phyloP scores from a whole-genome alignment of 805 yeast genomes.

The Wickerhamiella occidentalis region DNA sequence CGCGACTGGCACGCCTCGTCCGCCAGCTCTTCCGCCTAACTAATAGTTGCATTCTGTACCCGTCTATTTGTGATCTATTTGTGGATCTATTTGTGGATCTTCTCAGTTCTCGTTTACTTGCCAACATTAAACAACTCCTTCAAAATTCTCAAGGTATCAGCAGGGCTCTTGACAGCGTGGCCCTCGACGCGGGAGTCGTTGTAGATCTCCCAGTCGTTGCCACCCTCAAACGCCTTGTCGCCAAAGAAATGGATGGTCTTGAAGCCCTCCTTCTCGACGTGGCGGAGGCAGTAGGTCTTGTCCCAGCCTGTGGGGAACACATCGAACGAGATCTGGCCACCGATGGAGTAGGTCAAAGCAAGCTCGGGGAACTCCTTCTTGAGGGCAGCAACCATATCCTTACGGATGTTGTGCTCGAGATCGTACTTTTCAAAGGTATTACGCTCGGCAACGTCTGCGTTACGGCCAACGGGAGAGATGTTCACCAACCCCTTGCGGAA shows the following conservation, averaged over 20 bases:
- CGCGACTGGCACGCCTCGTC: too few species aligned
- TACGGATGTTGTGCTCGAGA: slow-evolving; percentile 68
- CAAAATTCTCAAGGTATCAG: slow-evolving; percentile 74
- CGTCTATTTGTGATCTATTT: too few species aligned
- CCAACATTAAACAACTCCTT: slow-evolving; percentile 51
- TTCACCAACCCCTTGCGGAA: slow-evolving; percentile 99
- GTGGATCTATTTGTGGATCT: too few species aligned
- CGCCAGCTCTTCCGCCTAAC: too few species aligned
- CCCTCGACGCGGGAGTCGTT: slow-evolving; percentile 87
- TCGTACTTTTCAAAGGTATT: slow-evolving; percentile 83
- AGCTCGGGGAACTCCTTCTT: slow-evolving; percentile 71
- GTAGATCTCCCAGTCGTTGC: slow-evolving; percentile 97
- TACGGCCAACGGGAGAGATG: slow-evolving; percentile 97
- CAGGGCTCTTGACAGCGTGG: slow-evolving; percentile 83
- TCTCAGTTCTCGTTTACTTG: too few species aligned
- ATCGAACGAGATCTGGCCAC: slow-evolving; percentile 98
- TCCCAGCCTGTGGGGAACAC: slow-evolving; percentile 99
- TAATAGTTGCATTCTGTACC: too few species aligned
- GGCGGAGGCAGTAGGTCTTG: slow-evolving; percentile 94
- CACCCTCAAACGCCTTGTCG: slow-evolving; percentile 92
- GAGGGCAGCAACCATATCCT: slow-evolving; percentile 71
- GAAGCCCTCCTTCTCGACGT: slow-evolving; percentile 76
- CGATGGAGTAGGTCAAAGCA: slow-evolving; percentile 89
- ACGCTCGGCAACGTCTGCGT: slow-evolving; percentile 90
- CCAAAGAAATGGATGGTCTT: slow-evolving; percentile 92